Evolutionary conservation across 176 grass and related monocot genomes (phyloP).

Genomic region (Eleusine coracana): DNA sequence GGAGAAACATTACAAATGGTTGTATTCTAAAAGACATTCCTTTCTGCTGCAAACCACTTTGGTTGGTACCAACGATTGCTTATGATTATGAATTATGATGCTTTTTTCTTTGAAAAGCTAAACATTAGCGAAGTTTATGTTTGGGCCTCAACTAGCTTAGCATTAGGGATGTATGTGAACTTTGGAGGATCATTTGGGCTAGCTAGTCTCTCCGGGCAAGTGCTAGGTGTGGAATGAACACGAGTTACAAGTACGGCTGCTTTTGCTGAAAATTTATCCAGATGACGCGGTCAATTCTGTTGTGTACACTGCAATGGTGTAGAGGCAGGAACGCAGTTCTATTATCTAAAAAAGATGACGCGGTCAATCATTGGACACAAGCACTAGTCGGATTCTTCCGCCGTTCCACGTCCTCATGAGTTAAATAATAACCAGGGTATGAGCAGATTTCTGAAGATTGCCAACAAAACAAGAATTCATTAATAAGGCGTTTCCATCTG

Average conservation of each 20-base stretch:
- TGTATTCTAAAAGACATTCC: constrained; percentile 6
- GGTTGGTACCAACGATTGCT: constrained; percentile 6
- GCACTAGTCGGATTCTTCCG: neutral
- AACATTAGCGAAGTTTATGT: neutral
- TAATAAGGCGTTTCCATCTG: neutral
- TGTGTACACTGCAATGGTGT: no score
- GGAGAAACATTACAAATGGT: neutral
- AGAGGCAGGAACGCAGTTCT: no score
- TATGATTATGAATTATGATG: neutral
- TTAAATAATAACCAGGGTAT: neutral
- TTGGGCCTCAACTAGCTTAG: neutral
- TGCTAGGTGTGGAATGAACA: neutral
- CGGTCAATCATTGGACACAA: neutral
- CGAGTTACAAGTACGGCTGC: neutral
- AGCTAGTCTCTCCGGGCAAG: neutral
- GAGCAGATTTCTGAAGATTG: neutral
- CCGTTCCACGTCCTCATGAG: neutral
- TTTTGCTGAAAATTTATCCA: neutral
- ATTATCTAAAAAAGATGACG: no score
- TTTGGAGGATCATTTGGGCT: neutral
- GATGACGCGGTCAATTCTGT: neutral
- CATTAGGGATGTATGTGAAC: neutral
- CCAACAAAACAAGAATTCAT: neutral
- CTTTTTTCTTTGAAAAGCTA: neutral
- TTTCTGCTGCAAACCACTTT: neutral